These are phyloP conservation scores for Didymellaceae sp. DNA, from an alignment of 2,329 filamentous ascomycete genomes.

Conservation along the genomic window DNA sequence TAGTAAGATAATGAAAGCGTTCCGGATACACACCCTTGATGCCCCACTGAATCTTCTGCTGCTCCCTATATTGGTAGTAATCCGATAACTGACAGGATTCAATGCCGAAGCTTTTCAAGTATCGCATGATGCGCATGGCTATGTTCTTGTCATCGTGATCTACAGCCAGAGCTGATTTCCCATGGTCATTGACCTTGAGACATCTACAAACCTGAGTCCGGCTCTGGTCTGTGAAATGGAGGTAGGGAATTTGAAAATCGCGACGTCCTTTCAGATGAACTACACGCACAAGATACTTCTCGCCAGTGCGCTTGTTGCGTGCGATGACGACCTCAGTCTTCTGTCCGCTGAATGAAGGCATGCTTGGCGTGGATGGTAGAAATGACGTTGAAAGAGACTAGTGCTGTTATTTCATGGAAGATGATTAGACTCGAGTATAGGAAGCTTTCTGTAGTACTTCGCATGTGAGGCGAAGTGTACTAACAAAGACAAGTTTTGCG, in stretches of 20 bases:
- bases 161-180: not conserved
- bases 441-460: no score
- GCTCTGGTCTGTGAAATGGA: not conserved
- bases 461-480: no score
- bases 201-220: not conserved
- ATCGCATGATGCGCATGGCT: conserved; percentile 16
- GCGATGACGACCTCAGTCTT: conserved; percentile 7
- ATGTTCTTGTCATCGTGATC: not conserved
- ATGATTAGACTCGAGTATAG: no score
- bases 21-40: not conserved
- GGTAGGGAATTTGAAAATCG: not conserved
- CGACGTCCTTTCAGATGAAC: not conserved
- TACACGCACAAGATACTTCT: not conserved
- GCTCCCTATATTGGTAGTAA: not conserved
- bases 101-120: conserved; percentile 16
- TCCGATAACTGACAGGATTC: conserved; percentile 8
- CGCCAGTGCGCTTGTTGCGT: conserved; percentile 14
- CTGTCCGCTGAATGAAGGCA: not conserved
- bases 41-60: not conserved
- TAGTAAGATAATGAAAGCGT: conserved; percentile 24
- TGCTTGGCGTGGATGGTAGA: not conserved
- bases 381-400: not conserved
- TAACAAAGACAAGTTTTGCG: no score
- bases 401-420: not conserved
- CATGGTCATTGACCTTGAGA: not conserved